A percentile compares a stretch with the other conserved stretches of the same genome.
Conservation (phyloP, 2,329 filamentous ascomycete species). For the Penicillium concentricum region DNA sequence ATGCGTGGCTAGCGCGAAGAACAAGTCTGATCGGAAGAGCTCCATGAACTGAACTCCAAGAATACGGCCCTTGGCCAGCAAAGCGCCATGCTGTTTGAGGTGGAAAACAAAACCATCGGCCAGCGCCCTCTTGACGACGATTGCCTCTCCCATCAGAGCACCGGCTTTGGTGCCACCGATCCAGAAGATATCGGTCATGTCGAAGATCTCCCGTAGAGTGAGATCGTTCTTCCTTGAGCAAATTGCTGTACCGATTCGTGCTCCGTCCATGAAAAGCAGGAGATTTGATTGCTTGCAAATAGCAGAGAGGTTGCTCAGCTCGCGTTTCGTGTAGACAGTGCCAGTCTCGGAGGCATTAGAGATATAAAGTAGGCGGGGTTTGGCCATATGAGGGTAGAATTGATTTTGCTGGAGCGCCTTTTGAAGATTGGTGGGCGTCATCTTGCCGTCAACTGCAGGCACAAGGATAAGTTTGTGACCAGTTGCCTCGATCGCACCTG, state of each 20-base stretch:
- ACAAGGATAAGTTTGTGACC: slow-evolving; percentile 55
- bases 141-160: slow-evolving; percentile 52
- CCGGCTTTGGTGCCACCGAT: slow-evolving; percentile 56
- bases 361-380: slow-evolving; percentile 53
- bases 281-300: slow-evolving; percentile 45
- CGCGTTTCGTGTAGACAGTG: slow-evolving; percentile 48
- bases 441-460: slow-evolving; percentile 47
- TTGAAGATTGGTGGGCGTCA: slow-evolving; percentile 46
- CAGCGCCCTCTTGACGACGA: slow-evolving; percentile 49
- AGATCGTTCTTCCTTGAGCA: slow-evolving; percentile 47
- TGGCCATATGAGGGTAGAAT: slow-evolving; percentile 55
- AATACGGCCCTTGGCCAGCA: slow-evolving; percentile 52
- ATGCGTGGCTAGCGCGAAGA: slow-evolving; percentile 48
- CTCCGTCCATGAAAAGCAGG: slow-evolving; percentile 51
- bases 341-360: slow-evolving; percentile 54
- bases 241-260: slow-evolving; percentile 47
- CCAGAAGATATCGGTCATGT: slow-evolving; percentile 55
- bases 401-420: slow-evolving; percentile 49
- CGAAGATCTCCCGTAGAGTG: slow-evolving; percentile 46
- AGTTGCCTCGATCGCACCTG: slow-evolving; percentile 52
- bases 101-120: slow-evolving; percentile 52
- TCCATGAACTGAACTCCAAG: slow-evolving; percentile 53
- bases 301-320: slow-evolving; percentile 44
- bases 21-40: slow-evolving; percentile 48
- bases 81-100: slow-evolving; percentile 53